These are phyloP conservation scores for Malus hybrid DNA, from an alignment of 331 rosid species.

Conservation along the genomic window DNA sequence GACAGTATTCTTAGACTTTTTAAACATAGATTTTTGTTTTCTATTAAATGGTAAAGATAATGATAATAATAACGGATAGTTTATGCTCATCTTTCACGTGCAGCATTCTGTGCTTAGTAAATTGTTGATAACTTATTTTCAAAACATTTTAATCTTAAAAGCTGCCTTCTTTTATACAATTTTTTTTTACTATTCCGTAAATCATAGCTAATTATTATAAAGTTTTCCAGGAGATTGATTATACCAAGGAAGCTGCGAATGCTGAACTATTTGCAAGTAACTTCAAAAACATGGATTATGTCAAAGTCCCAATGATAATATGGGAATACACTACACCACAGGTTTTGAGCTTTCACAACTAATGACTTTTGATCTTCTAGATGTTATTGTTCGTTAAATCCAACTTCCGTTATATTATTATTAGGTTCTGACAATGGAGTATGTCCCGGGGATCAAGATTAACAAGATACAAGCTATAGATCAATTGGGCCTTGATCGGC, in stretches of 20 bases:
- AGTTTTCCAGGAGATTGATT: conserved; percentile 91
- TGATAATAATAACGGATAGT: background rate
- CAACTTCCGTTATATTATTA: conserved; percentile 5
- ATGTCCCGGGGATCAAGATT: conserved; percentile 98
- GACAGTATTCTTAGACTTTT: background rate
- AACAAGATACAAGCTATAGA: conserved; percentile 90
- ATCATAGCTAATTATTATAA: background rate
- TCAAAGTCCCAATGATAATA: conserved; percentile 75
- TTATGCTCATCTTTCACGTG: background rate
- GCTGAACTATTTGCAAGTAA: conserved; percentile 86
- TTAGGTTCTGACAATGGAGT: conserved; percentile 96
- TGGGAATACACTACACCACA: conserved; percentile 98
- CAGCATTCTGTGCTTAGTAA: background rate
- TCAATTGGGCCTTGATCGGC: conserved; percentile 90
- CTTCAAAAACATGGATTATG: conserved; percentile 78
- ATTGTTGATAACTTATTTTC: background rate
- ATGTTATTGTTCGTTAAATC: background rate
- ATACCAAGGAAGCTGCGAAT: conserved; percentile 95
- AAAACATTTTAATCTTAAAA: background rate
- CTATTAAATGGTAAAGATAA: background rate
- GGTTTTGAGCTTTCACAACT: conserved; percentile 37
- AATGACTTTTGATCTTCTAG: background rate
- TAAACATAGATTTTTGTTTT: background rate
- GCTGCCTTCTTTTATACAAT: background rate
- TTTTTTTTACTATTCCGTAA: background rate